Conservation (phyloP, 208 protist genomes). For the Leishmania major region DNA sequence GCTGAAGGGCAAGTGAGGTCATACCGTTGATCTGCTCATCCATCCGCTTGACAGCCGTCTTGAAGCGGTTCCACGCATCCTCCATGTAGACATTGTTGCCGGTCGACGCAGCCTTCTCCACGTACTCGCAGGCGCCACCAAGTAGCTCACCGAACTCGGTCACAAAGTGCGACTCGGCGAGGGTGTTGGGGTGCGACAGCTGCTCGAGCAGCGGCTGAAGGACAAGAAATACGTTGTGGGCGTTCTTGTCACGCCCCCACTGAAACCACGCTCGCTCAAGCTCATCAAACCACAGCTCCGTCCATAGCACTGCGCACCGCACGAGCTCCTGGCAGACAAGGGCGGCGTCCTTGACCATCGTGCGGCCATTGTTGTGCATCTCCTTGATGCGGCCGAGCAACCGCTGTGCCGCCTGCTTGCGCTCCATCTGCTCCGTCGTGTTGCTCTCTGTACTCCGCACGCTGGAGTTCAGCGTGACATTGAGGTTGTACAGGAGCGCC, state of each 20-base stretch:
- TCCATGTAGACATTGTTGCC: conserved; percentile 91
- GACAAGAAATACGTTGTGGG: conserved; percentile 90
- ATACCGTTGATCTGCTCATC: conserved; percentile 96
- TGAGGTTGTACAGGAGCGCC: conserved; percentile 99
- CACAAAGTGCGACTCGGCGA: conserved; percentile 96
- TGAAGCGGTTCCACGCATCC: conserved; percentile 97
- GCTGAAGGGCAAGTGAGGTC: conserved; percentile 95
- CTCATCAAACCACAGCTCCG: conserved; percentile 94
- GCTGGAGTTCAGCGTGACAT: conserved; percentile 94
- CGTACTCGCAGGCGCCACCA: conserved; percentile 67
- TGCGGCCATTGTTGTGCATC: conserved; percentile 82
- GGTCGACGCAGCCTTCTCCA: conserved; percentile 76
- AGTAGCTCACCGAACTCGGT: conserved; percentile 79
- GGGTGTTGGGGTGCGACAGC: conserved; percentile 92
- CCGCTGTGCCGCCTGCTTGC: conserved; percentile 73
- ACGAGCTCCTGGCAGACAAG: conserved; percentile 98
- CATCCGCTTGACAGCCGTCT: conserved; percentile 95
- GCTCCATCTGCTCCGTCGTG: conserved; percentile 59
- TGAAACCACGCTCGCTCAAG: conserved; percentile 96
- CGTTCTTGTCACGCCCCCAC: conserved; percentile 96
- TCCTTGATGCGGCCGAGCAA: conserved; percentile 78
- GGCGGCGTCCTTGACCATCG: conserved; percentile 94
- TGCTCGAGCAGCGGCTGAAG: conserved; percentile 96
- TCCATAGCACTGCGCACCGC: conserved; percentile 98
- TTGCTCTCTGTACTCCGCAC: conserved; percentile 31